Evolutionary conservation across 1,139 yeast species (phyloP).

Genomic region (Blastobotrys ciferrii): DNA sequence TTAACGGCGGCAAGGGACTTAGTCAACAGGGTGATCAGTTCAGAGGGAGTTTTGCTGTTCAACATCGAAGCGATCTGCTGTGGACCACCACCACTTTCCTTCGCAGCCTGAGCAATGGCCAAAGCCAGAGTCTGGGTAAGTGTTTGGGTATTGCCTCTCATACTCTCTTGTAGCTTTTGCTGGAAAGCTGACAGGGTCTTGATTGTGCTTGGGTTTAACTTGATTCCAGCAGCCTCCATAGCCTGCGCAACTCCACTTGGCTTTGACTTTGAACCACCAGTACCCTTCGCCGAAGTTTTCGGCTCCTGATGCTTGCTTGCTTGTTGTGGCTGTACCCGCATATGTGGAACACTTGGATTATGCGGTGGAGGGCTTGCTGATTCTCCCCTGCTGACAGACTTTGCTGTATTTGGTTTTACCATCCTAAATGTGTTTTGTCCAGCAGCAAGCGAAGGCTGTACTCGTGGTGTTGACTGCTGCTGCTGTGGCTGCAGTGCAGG

Average conservation of each 20-base stretch:
- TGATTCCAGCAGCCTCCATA: conserved; percentile 25
- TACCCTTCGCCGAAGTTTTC: conserved; percentile 5
- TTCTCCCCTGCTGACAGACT: conserved; percentile 13
- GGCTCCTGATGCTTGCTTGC: conserved; percentile 7
- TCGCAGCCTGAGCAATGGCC: conserved; percentile 89
- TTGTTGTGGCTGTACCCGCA: conserved; percentile 26
- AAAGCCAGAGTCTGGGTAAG: conserved; percentile 91
- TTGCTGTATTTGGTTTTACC: conserved; percentile 14
- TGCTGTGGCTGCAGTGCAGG: conserved; percentile 14
- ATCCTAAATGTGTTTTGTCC: conserved; percentile 29
- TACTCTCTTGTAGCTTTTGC: conserved; percentile 38
- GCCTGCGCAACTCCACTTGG: conserved; percentile 13
- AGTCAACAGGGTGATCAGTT: conserved; percentile 76
- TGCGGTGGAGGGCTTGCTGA: conserved; percentile 13
- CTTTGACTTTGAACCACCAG: neutral
- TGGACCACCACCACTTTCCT: conserved; percentile 70
- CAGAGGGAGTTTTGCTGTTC: conserved; percentile 86
- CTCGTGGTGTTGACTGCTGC: conserved; percentile 15
- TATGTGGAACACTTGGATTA: conserved; percentile 22
- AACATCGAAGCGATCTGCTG: conserved; percentile 62
- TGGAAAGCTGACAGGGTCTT: conserved; percentile 36
- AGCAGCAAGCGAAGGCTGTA: conserved; percentile 27
- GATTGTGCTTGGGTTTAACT: conserved; percentile 37
- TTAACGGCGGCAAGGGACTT: conserved; percentile 65
- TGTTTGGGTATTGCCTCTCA: conserved; percentile 47